phyloP scores from a whole-genome alignment of 345 rosid species.

The Jatropha curcas region DNA sequence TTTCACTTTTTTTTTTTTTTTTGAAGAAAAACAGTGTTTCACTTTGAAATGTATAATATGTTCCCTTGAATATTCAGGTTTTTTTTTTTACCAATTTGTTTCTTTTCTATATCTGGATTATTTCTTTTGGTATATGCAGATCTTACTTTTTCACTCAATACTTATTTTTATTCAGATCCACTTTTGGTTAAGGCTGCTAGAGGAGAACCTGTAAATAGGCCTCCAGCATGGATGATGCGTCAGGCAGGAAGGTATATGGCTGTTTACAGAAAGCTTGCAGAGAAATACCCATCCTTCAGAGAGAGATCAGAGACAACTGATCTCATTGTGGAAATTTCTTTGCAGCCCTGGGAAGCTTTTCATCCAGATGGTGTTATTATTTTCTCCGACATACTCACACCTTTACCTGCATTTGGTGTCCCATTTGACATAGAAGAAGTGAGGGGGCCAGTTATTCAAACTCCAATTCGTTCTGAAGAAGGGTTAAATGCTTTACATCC shows the following conservation, averaged over 20 bases:
- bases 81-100: background rate
- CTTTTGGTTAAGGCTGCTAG: slow-evolving; percentile 87
- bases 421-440: slow-evolving; percentile 94
- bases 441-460: slow-evolving; percentile 78
- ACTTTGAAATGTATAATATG: background rate
- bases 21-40: no score
- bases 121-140: background rate
- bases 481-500: slow-evolving; percentile 71
- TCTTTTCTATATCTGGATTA: background rate
- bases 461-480: slow-evolving; percentile 71
- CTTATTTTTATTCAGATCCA: slow-evolving; percentile 55
- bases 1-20: no score
- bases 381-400: slow-evolving; percentile 95
- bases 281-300: slow-evolving; percentile 90
- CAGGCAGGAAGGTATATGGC: slow-evolving; percentile 99
- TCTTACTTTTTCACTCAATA: slow-evolving; percentile 3
- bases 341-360: slow-evolving; percentile 97
- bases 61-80: background rate
- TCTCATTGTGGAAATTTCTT: slow-evolving; percentile 87
- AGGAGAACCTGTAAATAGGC: slow-evolving; percentile 71
- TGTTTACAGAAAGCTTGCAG: slow-evolving; percentile 88
- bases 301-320: slow-evolving; percentile 94
- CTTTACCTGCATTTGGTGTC: slow-evolving; percentile 88
- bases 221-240: slow-evolving; percentile 99
- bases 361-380: slow-evolving; percentile 89